Evolutionary conservation across 345 rosid species (phyloP), one percentile per base, ranked within the genome.

Genomic region (Excoecaria agallocha): DNA sequence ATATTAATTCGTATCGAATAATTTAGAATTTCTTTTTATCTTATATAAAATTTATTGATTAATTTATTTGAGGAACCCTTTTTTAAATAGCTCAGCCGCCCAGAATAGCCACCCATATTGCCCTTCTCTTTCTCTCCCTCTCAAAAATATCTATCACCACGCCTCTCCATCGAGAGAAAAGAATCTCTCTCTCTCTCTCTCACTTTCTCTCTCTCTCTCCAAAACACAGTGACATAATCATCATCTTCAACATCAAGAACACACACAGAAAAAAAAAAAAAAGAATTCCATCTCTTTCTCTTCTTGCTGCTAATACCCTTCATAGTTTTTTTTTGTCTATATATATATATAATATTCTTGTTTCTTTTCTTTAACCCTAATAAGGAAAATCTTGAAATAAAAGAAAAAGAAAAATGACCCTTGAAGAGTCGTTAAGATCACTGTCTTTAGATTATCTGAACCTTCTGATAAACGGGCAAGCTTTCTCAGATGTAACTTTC

Each of bases 401-500:
- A 4, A 35, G n/a, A 30, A 30, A 38, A 37, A 5, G 61, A 9
- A 45, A 39, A 82, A 91, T 87, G 78, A 85, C 85, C 55, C 81
- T 88, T 9, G 98, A 93, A 75, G 98, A 96, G 66, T 87, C 96
- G 8, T 57, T 91, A 72, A 86, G 98, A 91, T 87, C 98, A 78
- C 87, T 96, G n/a, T 96, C 99, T 19, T 71, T 89, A 2, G 99
- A 96, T 84, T 93, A 87, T 72, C 86, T 96, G 19, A 96, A 96
- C 82, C 93, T 96, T 38, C 81, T 96, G 68, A 96, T 96, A 86
- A 93, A 96, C 77, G 99, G 99, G 56, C 97, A 93, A 79, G 99
- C 98, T 74, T 96, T 93, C 90, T 90, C 98, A 5, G 99, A 96
- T 84, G 98, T 93, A 20, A 93, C 98, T 76, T 95, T 95, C 85